A percentile compares a stretch with the other conserved stretches of the same genome.
Evolutionary conservation across 2,329 filamentous ascomycete genomes (phyloP).

Genomic region (Arthrobotrys sphaeroides): DNA sequence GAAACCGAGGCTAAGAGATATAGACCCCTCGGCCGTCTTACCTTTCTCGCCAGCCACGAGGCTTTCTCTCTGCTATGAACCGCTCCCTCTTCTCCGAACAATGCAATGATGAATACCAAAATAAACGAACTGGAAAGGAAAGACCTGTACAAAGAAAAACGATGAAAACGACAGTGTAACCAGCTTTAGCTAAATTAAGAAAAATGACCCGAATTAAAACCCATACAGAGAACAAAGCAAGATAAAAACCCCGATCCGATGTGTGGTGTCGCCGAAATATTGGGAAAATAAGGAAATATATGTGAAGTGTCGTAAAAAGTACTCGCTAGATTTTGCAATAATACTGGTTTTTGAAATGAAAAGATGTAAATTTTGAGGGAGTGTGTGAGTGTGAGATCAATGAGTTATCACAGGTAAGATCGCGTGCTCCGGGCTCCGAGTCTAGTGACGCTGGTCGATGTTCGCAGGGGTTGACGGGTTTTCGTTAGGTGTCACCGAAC

Average conservation of each 20-base stretch:
- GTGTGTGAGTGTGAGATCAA: too few species aligned
- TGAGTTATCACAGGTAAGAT: too few species aligned
- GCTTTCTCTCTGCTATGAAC: background rate
- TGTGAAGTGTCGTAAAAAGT: background rate
- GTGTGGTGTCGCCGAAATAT: conserved; percentile 3
- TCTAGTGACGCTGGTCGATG: background rate
- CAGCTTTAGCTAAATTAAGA: background rate
- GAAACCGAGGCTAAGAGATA: background rate
- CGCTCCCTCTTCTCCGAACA: background rate
- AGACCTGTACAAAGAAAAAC: conserved; percentile 8
- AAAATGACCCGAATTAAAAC: conserved; percentile 12
- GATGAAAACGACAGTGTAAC: background rate
- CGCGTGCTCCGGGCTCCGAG: background rate
- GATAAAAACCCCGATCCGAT: background rate
- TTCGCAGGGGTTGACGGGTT: background rate
- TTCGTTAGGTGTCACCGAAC: background rate
- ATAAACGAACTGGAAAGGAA: background rate
- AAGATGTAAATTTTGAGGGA: too few species aligned
- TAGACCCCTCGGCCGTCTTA: background rate
- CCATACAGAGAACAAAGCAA: background rate
- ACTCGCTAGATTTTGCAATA: too few species aligned
- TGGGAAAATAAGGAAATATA: background rate
- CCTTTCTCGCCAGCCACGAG: background rate
- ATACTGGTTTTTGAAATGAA: too few species aligned
- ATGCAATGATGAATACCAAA: background rate